Conservation (phyloP, 2,329 filamentous ascomycete species). For the Didymella arachidicola region DNA sequence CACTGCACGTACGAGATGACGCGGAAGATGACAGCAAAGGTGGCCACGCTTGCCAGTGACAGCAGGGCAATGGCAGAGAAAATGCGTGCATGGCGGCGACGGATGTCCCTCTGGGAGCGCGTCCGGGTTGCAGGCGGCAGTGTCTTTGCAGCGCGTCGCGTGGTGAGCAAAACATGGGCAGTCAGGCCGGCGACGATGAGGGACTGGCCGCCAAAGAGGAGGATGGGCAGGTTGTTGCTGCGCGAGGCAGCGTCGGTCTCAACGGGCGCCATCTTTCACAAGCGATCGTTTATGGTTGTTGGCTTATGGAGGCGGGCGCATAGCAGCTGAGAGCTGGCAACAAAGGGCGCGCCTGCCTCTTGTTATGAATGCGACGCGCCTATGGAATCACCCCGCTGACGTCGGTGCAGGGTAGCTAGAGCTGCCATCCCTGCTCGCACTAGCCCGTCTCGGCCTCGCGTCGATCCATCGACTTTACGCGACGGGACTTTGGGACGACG, state of each 20-base stretch:
- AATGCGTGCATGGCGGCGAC: constrained; percentile 43
- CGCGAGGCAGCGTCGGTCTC: constrained; percentile 27
- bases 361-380: constrained; percentile 42
- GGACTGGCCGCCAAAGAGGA: constrained; percentile 42
- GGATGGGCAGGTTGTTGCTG: constrained; percentile 46
- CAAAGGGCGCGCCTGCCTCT: constrained; percentile 18
- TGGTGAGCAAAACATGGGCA: constrained; percentile 39
- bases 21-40: constrained; percentile 56
- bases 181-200: constrained; percentile 43
- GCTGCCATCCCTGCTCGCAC: constrained; percentile 22
- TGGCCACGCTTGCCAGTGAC: constrained; percentile 56
- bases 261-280: constrained; percentile 14
- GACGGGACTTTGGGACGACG: neutral
- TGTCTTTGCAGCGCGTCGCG: constrained; percentile 41
- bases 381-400: constrained; percentile 32
- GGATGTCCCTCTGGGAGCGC: constrained; percentile 41
- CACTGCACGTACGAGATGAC: constrained; percentile 60
- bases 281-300: constrained; percentile 4
- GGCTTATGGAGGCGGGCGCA: constrained; percentile 23
- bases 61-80: constrained; percentile 57
- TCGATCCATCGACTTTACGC: constrained; percentile 19
- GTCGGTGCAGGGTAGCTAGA: constrained; percentile 24
- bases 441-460: constrained; percentile 26
- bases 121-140: constrained; percentile 47
- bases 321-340: constrained; percentile 5